Evolutionary conservation across 2,329 filamentous ascomycete species (phyloP), one percentile per base, ranked within the genome.

Genomic region (Cladophialophora psammophila): DNA sequence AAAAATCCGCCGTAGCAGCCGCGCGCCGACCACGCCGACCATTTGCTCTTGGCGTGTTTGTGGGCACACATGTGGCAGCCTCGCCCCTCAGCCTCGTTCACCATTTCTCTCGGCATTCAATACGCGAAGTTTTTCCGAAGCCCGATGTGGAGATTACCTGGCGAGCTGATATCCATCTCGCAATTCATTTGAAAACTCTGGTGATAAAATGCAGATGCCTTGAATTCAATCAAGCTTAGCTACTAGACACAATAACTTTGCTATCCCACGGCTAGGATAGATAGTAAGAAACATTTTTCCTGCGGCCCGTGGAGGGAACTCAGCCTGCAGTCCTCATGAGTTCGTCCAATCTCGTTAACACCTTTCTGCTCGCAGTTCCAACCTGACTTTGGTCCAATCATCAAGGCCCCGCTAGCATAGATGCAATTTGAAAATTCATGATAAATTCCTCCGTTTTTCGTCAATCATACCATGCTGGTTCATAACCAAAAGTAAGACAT

Each of bases 401-500:
- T 60, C n/a, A 35, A 65, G 42, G 34, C 10, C 42, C 40, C 18
- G 42, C 35, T 45, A 42, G 38, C 42, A 26, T 63, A 63, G 52
- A 60, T 64, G 67, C 64, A 63, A 34, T 45, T 45, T 35, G 35
- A 42, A 56, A 55, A 38, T 45, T 55, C 40, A 32, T 66, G 12
- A 48, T 50, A 65, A 56, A 62, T 56, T 60, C 57, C 64, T 38
- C 55, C 42, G 56, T 31, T 40, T 40, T 40, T 61, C 63, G 38
- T 68, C 58, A 69, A 9, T 63, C 67, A 62, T 69, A 32, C 55
- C 50, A 40, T 32, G 59, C n/a, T 63, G 38, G n/a, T 32, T 55
- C 31, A 52, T 42, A 12, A 26, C 15, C 36, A 15, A 48, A 40
- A 54, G 12, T 35, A 40, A 63, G 31, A 42, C 31, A 52, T 32